Evolutionary conservation across 805 yeast species (phyloP), one percentile per base, ranked within the genome.

Genomic region (Yarrowia alimentaria): DNA sequence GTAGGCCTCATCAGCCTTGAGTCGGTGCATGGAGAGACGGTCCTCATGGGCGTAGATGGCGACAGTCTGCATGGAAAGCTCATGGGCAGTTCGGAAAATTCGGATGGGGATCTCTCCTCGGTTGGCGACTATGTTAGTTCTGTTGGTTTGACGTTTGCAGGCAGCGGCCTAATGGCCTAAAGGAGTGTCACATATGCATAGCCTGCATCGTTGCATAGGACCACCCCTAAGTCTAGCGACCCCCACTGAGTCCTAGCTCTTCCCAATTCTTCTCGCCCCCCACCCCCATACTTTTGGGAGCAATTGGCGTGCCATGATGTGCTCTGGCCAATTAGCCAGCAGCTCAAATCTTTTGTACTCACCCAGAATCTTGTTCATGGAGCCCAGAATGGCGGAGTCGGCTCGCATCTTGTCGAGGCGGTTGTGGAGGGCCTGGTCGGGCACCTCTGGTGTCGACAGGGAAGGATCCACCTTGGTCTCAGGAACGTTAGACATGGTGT

Each of bases 11-110:
- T 88, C 96, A 11, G 96, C 93, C 70, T 88, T 93, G 65, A 91
- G 74, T 63, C 97, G 77, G 72, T 93, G 98, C 90, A 89, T 87
- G 10, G 95, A 84, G 61, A 91, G 75, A 56, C 95, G 75, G 68
- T 91, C 99, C 70, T 93, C 97, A 66, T 91, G 95, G 26, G 97
- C 89, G 69, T 89, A 91, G 64, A 91, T 84, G 37, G 98, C 99
- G 32, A 93, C 96, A 0, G 99, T 90, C 64, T 86, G 89, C 95
- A 93, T 87, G 17, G 95, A 85, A 63, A 91, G 75, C 70, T 91
- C 99, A 71, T 93, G 99, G 55, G 99, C 99, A 28, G 97, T 83
- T 71, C 99, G 80, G 71, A 91, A 91, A 66, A 91, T 90, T 56
- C 43, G 54, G 12, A 31, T 29, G 55, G 51, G 70, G 60, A 67